Percentiles rank a stretch among this genome's conserved stretches.
phyloP scores from a whole-genome alignment of 768 basidiomycete genomes.

The Coprinopsis cinerea region DNA sequence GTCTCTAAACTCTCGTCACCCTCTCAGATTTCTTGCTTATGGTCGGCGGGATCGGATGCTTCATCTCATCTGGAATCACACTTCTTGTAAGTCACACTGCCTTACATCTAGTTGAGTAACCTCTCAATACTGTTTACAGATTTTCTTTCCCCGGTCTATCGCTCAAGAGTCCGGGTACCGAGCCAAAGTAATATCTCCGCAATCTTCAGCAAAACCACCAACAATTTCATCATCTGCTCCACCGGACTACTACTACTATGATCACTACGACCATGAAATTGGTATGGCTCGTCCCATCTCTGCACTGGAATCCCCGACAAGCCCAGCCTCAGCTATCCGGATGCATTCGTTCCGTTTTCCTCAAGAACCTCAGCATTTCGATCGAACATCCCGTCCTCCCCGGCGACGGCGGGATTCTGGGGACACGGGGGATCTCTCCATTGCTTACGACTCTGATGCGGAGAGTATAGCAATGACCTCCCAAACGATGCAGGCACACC shows the following conservation, averaged over 20 bases:
- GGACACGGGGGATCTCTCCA: slow-evolving; percentile 27
- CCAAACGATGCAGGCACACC: slow-evolving; percentile 15
- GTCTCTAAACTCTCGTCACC: slow-evolving; percentile 16
- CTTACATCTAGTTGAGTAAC: neutral
- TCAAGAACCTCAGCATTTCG: slow-evolving; percentile 3
- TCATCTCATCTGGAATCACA: slow-evolving; percentile 77
- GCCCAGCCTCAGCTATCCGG: slow-evolving; percentile 13
- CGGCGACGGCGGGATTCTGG: slow-evolving; percentile 10
- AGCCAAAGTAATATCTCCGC: slow-evolving; percentile 29
- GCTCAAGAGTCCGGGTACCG: slow-evolving; percentile 59
- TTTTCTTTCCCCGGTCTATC: slow-evolving; percentile 77
- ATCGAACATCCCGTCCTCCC: neutral
- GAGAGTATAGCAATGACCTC: slow-evolving; percentile 24
- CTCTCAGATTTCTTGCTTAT: slow-evolving; percentile 60
- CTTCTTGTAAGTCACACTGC: slow-evolving; percentile 48
- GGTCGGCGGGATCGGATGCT: slow-evolving; percentile 67
- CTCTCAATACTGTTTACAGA: slow-evolving; percentile 31
- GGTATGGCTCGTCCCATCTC: slow-evolving; percentile 13
- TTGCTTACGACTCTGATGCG: slow-evolving; percentile 33
- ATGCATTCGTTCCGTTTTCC: slow-evolving; percentile 22
- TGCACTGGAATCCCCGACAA: slow-evolving; percentile 8
- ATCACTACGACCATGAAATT: slow-evolving; percentile 11
- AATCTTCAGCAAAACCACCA: slow-evolving; percentile 23
- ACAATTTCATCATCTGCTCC: slow-evolving; percentile 20
- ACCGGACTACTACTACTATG: slow-evolving; percentile 20